Evolutionary conservation across 1,139 yeast genomes (phyloP), one percentile per base, ranked within the genome.

Genomic region (Oligophagozyma castellii): DNA sequence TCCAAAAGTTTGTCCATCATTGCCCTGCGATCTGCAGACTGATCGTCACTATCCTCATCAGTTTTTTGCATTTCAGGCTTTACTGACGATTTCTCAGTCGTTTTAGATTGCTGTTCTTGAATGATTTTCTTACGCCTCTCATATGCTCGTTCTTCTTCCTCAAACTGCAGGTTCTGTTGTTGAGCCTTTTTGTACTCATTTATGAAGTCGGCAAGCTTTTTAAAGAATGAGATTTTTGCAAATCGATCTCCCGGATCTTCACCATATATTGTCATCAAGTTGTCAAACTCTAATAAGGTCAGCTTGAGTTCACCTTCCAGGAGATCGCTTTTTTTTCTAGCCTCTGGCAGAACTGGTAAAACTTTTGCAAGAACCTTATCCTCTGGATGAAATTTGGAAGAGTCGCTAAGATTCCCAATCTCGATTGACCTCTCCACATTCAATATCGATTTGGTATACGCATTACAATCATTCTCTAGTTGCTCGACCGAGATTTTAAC

Each of bases 1-100:
- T 76, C 81, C 35, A 78, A 58, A 25, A 78, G 59, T 18, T 77
- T 67, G 51, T 78, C 92, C 80, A 78, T 75, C 23, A 76, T 81
- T 32, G 70, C 76, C 31, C 56, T 44, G 16, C 47, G 47, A 22
- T 60, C 62, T 16, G 58, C 65, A 13, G 50, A 43, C 4, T 50
- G 59, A 3, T 46, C 51, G 5, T 35, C 46, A 7, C 8, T 18
- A 10, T 40, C 42, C 4, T 39, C 47, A 11, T 49, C 60, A 4
- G 44, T 48, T 11, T 42, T 48, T 6, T 39, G 49, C 4, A 42
- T 38, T 5, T 37, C 30, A 6, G 12, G 31, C n/a, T 20, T 18
- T 10, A 27, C 28, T 14, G 35, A 32, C 15, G 35, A 41, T 18
- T 26, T 25, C 14, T 44, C 53, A 19, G 35, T 34, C 12, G 43